These are phyloP conservation scores for Magnusiomyces ingens DNA, from an alignment of 1,139 yeast genomes.

Conservation along the genomic window DNA sequence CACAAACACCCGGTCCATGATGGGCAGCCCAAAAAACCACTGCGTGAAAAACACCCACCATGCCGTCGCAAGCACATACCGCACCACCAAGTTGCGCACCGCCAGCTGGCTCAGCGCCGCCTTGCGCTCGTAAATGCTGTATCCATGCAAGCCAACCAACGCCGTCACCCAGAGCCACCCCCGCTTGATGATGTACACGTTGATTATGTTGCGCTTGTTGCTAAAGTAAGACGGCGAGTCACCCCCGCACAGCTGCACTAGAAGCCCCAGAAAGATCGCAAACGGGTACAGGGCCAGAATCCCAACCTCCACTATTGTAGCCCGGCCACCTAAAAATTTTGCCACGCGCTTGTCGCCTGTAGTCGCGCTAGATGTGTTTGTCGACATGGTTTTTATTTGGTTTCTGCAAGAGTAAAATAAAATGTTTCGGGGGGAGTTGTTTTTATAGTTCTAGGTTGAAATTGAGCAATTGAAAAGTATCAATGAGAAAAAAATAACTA, in stretches of 20 bases:
- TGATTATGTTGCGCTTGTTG: conserved; percentile 57
- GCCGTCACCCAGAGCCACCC: conserved; percentile 93
- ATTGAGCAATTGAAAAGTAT: too few species aligned
- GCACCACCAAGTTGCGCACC: conserved; percentile 16
- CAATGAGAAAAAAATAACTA: too few species aligned
- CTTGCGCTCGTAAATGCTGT: background rate
- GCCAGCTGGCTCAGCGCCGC: background rate
- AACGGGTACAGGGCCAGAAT: conserved; percentile 27
- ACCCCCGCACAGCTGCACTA: conserved; percentile 21
- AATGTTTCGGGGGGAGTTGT: background rate
- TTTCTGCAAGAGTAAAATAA: background rate
- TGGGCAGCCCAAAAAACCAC: conserved; percentile 81
- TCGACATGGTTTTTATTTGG: too few species aligned
- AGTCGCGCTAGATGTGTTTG: too few species aligned
- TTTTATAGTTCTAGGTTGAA: too few species aligned
- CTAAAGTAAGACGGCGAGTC: conserved; percentile 40
- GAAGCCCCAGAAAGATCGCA: conserved; percentile 28
- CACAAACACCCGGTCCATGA: conserved; percentile 81
- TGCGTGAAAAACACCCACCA: conserved; percentile 87
- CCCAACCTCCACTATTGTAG: conserved; percentile 20
- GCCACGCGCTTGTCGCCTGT: too few species aligned
- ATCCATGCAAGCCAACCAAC: conserved; percentile 25
- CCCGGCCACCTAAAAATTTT: conserved; percentile 1
- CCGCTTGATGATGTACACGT: conserved; percentile 66
- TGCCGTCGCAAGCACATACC: conserved; percentile 48